phyloP scores from a whole-genome alignment of 2,329 filamentous ascomycete genomes.

The Chaetoscypha palmicola region DNA sequence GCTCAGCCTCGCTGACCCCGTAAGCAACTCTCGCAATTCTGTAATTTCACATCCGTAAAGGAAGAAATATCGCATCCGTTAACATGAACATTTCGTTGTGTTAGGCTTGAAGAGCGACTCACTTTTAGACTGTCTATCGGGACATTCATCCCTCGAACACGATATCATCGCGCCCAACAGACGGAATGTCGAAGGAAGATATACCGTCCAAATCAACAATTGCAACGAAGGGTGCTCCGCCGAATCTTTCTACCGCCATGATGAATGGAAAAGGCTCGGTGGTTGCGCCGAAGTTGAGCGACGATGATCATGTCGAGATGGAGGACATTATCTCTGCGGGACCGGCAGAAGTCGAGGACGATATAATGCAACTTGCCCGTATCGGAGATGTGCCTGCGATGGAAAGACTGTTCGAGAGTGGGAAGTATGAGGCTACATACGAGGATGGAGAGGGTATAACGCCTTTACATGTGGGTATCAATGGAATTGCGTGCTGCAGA shows the following conservation, averaged over 20 bases:
- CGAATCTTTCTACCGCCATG: conserved; percentile 38
- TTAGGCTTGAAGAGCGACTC: background rate
- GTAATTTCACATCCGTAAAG: background rate
- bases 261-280: conserved; percentile 48
- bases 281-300: conserved; percentile 49
- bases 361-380: conserved; percentile 93
- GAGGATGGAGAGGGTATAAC: conserved; percentile 91
- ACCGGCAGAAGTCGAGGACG: conserved; percentile 47
- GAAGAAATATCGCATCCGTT: background rate
- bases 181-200: conserved; percentile 22
- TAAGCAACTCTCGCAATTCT: conserved; percentile 7
- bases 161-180: conserved; percentile 3
- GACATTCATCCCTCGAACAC: background rate
- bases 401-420: conserved; percentile 80
- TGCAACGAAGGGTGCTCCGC: conserved; percentile 12
- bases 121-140: too few species aligned
- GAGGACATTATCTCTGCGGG: conserved; percentile 26
- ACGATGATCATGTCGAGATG: conserved; percentile 31
- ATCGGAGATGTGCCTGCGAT: conserved; percentile 80
- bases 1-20: conserved; percentile 13
- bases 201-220: conserved; percentile 12
- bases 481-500: background rate
- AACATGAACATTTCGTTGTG: background rate
- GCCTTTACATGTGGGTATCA: conserved; percentile 71
- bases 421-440: conserved; percentile 75